Conservation (phyloP, 1,139 yeast species). For the Pichia terricola region DNA sequence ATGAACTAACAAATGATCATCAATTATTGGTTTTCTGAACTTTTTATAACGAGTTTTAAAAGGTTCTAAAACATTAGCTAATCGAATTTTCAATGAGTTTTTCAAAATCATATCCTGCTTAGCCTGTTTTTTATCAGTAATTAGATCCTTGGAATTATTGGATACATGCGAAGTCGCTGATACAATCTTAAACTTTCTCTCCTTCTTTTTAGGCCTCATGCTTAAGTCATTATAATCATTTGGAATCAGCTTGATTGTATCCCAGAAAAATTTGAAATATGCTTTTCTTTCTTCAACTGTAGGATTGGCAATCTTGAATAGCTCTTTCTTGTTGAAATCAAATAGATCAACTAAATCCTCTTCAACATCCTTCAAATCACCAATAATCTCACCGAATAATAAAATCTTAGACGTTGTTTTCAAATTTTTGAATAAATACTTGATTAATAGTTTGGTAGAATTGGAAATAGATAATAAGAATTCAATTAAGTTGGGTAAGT, state of each 20-base stretch:
- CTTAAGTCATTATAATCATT: constrained; percentile 45
- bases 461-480: constrained; percentile 66
- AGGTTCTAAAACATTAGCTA: constrained; percentile 82
- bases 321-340: constrained; percentile 20
- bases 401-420: constrained; percentile 67
- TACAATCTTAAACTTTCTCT: constrained; percentile 35
- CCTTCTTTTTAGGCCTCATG: constrained; percentile 41
- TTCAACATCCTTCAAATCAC: constrained; percentile 4
- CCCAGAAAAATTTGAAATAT: constrained; percentile 49
- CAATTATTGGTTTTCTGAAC: constrained; percentile 83
- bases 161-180: constrained; percentile 4
- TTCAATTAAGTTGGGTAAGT: constrained; percentile 73
- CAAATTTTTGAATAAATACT: constrained; percentile 58
- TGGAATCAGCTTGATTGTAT: constrained; percentile 60
- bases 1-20: constrained; percentile 63
- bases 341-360: constrained; percentile 16
- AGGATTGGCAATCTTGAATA: constrained; percentile 40
- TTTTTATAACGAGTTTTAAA: constrained; percentile 80
- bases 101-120: constrained; percentile 67
- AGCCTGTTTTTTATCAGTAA: constrained; percentile 14
- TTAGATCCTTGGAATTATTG: neutral
- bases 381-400: constrained; percentile 68
- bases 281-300: constrained; percentile 33
- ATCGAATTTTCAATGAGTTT: constrained; percentile 72
- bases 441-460: constrained; percentile 63